Percentiles rank a stretch among this genome's conserved stretches.
These are phyloP conservation scores for Mycena sanguinolenta DNA, from an alignment of 768 basidiomycete genomes.

Conservation along the genomic window DNA sequence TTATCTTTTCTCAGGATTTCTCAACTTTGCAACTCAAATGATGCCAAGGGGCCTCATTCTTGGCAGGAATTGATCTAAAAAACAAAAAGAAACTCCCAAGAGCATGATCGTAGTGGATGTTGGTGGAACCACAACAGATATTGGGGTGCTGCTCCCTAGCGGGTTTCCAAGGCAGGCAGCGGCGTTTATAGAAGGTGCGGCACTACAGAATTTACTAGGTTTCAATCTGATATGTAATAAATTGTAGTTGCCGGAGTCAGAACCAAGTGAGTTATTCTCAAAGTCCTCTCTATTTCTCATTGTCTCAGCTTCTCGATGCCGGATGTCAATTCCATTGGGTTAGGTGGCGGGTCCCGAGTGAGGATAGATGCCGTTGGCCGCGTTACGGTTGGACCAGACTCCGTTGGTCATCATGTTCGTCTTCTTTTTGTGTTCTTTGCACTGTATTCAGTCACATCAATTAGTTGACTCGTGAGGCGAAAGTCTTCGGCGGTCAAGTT, in stretches of 20 bases:
- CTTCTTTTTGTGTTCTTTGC: constrained; percentile 38
- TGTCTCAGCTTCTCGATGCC: constrained; percentile 64
- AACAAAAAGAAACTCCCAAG: constrained; percentile 34
- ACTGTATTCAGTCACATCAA: not conserved
- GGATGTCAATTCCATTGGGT: constrained; percentile 68
- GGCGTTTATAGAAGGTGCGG: constrained; percentile 64
- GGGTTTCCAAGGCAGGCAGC: constrained; percentile 76
- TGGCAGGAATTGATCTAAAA: constrained; percentile 55
- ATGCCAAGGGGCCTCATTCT: constrained; percentile 64
- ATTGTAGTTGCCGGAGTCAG: constrained; percentile 65
- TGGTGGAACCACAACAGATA: constrained; percentile 77
- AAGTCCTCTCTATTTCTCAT: not conserved
- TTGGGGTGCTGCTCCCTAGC: constrained; percentile 70
- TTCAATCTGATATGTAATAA: not conserved
- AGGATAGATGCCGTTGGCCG: constrained; percentile 49
- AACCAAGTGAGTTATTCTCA: constrained; percentile 61
- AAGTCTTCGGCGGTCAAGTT: constrained; percentile 67
- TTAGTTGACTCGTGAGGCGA: constrained; percentile 57
- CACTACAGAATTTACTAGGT: not conserved
- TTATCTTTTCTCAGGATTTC: not conserved
- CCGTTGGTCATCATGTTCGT: constrained; percentile 65
- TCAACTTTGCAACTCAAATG: not conserved
- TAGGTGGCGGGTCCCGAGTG: constrained; percentile 75
- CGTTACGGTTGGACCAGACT: constrained; percentile 73
- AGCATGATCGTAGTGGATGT: constrained; percentile 70